A percentile compares a stretch with the other conserved stretches of the same genome.
phyloP scores from a whole-genome alignment of 257 asterid species.

The Agastache rugosa region DNA sequence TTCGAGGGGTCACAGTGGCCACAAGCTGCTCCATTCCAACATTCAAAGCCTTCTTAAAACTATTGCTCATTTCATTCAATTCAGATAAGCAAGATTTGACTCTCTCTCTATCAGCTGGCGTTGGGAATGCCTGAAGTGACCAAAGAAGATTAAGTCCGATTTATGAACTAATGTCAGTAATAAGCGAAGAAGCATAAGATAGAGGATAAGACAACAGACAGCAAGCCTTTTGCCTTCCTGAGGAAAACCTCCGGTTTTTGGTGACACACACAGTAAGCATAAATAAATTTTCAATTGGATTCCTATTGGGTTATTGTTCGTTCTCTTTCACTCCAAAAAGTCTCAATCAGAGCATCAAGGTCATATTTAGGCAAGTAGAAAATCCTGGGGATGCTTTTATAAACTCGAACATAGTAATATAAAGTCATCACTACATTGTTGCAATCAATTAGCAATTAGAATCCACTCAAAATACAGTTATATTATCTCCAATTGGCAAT shows the following conservation, averaged over 20 bases:
- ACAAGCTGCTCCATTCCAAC: slow-evolving; percentile 88
- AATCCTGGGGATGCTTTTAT: slow-evolving; percentile 12
- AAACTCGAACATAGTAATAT: slow-evolving; percentile 25
- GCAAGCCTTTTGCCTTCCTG: background rate
- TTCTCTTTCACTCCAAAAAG: background rate
- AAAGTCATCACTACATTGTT: background rate
- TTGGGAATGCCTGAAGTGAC: slow-evolving; percentile 66
- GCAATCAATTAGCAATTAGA: slow-evolving; percentile 2
- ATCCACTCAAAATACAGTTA: slow-evolving; percentile 6
- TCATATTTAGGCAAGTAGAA: background rate
- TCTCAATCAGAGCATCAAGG: background rate
- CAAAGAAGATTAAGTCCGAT: slow-evolving; percentile 32
- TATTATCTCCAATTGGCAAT: background rate
- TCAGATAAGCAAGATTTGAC: slow-evolving; percentile 90
- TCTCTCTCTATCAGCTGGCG: slow-evolving; percentile 85
- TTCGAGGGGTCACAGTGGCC: slow-evolving; percentile 74
- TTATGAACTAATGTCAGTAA: background rate
- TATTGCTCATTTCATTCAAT: slow-evolving; percentile 78
- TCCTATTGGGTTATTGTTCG: background rate
- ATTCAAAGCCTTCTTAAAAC: slow-evolving; percentile 73
- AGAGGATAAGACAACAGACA: slow-evolving; percentile 12
- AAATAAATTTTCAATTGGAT: background rate
- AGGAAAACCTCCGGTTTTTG: background rate
- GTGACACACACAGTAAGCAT: background rate
- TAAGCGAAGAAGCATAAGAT: slow-evolving; percentile 17